These are phyloP conservation scores for Hypoxylon sp. DNA, from an alignment of 2,329 filamentous ascomycete genomes.

Conservation along the genomic window DNA sequence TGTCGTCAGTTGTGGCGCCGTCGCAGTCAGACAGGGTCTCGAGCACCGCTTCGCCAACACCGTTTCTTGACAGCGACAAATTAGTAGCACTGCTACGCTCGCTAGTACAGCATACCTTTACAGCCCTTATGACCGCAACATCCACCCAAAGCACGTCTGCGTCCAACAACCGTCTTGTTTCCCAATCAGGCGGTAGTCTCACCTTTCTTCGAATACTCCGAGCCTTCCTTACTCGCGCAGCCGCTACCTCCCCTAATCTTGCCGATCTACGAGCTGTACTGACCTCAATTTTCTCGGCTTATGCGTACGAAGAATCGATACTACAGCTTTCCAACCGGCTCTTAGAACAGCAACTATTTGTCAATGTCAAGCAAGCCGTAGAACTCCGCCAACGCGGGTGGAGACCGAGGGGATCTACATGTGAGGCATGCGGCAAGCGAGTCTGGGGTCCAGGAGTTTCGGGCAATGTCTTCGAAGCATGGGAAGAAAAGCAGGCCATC, in stretches of 20 bases:
- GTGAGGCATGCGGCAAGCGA: slow-evolving; percentile 82
- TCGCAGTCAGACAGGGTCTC: slow-evolving; percentile 33
- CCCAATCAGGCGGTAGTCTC: slow-evolving; percentile 61
- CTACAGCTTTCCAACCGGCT: slow-evolving; percentile 85
- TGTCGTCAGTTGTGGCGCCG: slow-evolving; percentile 63
- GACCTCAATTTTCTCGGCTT: slow-evolving; percentile 90
- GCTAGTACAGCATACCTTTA: slow-evolving; percentile 90
- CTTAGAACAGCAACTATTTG: slow-evolving; percentile 87
- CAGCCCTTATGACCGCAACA: slow-evolving; percentile 80
- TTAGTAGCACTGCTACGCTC: slow-evolving; percentile 74
- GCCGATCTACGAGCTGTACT: slow-evolving; percentile 87
- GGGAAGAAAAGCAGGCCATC: slow-evolving; percentile 69
- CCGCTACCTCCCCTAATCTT: slow-evolving; percentile 82
- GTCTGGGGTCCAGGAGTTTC: slow-evolving; percentile 91
- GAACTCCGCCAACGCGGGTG: slow-evolving; percentile 83
- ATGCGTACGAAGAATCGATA: slow-evolving; percentile 93
- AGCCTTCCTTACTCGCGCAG: slow-evolving; percentile 85
- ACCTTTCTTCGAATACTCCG: slow-evolving; percentile 90
- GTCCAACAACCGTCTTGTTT: slow-evolving; percentile 46
- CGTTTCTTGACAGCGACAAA: slow-evolving; percentile 62
- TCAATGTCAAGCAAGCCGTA: slow-evolving; percentile 78
- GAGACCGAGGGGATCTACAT: slow-evolving; percentile 85
- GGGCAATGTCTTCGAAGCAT: slow-evolving; percentile 79
- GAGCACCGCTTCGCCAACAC: slow-evolving; percentile 39
- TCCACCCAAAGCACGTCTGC: slow-evolving; percentile 57